These are phyloP conservation scores for Nannochloropsis gaditana DNA, from an alignment of 108 stramenopile genomes.

Conservation along the genomic window DNA sequence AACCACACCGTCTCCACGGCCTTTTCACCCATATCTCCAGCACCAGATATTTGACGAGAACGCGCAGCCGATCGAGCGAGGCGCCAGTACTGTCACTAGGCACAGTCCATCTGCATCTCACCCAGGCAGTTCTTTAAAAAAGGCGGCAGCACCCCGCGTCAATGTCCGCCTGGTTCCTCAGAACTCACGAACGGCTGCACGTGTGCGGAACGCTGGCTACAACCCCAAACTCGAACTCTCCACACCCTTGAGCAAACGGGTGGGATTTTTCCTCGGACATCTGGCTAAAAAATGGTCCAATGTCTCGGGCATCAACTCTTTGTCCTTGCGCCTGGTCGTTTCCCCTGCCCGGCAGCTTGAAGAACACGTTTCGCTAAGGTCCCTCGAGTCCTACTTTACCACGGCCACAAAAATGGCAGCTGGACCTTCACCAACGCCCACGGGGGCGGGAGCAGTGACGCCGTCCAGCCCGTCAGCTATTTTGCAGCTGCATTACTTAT, in stretches of 20 bases:
- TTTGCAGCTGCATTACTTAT: neutral
- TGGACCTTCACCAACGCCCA: neutral
- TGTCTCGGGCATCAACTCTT: neutral
- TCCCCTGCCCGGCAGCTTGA: neutral
- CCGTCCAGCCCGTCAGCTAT: neutral
- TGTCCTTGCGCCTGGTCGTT: neutral
- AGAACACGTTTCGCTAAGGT: neutral
- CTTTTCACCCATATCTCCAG: neutral
- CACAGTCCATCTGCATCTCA: neutral
- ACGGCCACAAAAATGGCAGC: neutral
- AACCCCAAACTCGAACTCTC: conserved; percentile 1
- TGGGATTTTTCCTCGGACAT: neutral
- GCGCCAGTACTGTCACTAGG: neutral
- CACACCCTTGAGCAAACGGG: conserved; percentile 6
- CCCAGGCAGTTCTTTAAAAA: neutral
- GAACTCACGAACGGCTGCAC: neutral
- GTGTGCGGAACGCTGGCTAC: neutral
- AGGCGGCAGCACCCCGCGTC: neutral
- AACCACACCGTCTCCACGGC: too few species aligned
- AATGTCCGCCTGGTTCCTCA: neutral
- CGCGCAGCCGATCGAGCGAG: neutral
- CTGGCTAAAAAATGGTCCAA: conserved; percentile 16
- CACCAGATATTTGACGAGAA: neutral
- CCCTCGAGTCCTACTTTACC: neutral
- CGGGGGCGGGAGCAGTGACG: conserved; percentile 8